Evolutionary conservation across 805 yeast genomes (phyloP).

Genomic region (Torulaspora delbrueckii): DNA sequence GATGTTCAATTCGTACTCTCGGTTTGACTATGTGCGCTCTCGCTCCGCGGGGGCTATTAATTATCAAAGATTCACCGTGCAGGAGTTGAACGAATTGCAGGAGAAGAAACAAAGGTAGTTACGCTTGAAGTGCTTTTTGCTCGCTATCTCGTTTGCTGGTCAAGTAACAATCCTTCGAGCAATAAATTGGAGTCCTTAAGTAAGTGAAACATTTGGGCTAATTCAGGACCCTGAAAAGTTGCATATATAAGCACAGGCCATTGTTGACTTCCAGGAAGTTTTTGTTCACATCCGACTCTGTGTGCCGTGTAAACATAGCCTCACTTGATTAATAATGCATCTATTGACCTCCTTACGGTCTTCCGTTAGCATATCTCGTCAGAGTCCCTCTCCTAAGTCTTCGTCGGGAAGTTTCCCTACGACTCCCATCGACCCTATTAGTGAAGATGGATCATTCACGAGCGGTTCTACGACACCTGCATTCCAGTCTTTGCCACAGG

Average conservation of each 20-base stretch:
- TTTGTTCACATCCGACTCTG: too few relatives aligned
- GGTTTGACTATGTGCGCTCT: neutral
- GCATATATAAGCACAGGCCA: constrained; percentile 1
- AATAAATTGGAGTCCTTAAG: neutral
- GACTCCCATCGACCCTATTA: neutral
- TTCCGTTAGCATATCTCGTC: constrained; percentile 6
- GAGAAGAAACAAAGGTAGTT: neutral
- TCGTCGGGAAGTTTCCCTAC: neutral
- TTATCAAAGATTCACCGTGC: constrained; percentile 1
- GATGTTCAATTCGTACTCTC: neutral
- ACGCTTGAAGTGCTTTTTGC: neutral
- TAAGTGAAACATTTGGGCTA: neutral
- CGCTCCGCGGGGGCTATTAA: neutral
- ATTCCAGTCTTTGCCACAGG: constrained; percentile 14
- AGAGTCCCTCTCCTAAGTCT: neutral
- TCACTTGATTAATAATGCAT: neutral
- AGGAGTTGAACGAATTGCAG: constrained; percentile 1
- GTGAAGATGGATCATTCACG: neutral
- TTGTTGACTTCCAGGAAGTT: neutral
- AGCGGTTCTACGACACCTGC: neutral
- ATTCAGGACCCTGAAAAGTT: neutral
- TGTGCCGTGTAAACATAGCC: neutral
- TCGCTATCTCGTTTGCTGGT: neutral
- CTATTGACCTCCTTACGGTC: constrained; percentile 4
- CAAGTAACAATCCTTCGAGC: neutral